Conservation (phyloP, 2,329 filamentous ascomycete species). For the Paracoccidioides brasiliensis region DNA sequence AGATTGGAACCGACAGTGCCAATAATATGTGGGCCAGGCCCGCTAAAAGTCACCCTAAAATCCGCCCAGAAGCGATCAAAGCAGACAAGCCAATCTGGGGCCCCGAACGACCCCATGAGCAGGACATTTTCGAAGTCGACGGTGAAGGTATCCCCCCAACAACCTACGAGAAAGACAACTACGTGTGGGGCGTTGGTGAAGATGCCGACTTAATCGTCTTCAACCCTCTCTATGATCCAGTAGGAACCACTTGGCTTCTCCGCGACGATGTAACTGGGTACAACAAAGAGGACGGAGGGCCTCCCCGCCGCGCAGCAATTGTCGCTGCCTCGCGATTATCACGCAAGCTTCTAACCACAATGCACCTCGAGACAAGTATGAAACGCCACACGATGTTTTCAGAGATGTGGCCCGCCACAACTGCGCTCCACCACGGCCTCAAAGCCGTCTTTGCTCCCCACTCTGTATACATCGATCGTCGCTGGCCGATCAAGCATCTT, state of each 20-base stretch:
- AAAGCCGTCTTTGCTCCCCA: conserved; percentile 89
- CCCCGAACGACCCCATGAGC: conserved; percentile 53
- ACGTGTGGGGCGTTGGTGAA: conserved; percentile 77
- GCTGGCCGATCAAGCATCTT: conserved; percentile 70
- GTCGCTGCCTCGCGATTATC: conserved; percentile 80
- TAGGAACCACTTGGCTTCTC: conserved; percentile 72
- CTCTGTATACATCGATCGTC: conserved; percentile 72
- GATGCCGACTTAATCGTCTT: conserved; percentile 86
- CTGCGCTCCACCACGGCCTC: conserved; percentile 78
- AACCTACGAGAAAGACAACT: conserved; percentile 63
- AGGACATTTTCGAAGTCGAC: conserved; percentile 59
- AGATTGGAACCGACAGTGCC: conserved; percentile 51
- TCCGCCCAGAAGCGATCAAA: conserved; percentile 13
- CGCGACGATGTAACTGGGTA: conserved; percentile 75
- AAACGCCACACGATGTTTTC: conserved; percentile 84
- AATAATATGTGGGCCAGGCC: conserved; percentile 54
- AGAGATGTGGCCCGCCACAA: conserved; percentile 89
- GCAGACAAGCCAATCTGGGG: conserved; percentile 67
- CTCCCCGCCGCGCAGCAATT: conserved; percentile 69
- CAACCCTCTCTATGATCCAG: conserved; percentile 82
- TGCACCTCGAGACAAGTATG: conserved; percentile 80
- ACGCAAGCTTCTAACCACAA: conserved; percentile 61
- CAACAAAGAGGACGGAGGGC: conserved; percentile 48
- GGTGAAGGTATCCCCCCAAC: conserved; percentile 63
- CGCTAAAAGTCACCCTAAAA: conserved; percentile 15